phyloP scores from a whole-genome alignment of 352 stramenopile species.

The Albugo candida region DNA sequence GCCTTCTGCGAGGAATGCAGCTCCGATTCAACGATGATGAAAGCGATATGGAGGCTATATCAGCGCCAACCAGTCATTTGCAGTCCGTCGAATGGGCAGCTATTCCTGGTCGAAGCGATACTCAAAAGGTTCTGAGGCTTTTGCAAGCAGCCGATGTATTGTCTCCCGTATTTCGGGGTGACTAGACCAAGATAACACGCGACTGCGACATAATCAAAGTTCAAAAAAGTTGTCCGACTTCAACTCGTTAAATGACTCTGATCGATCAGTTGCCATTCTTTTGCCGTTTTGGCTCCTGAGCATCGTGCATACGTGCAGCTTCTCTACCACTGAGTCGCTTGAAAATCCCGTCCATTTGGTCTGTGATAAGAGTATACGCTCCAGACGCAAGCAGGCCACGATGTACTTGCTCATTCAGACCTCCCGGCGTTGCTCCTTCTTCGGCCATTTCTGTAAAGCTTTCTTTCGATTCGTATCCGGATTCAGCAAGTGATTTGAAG shows the following conservation, averaged over 20 bases:
- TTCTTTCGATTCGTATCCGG: slow-evolving; percentile 45
- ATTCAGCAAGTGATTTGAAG: slow-evolving; percentile 61
- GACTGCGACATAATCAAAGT: no score
- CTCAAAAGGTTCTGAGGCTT: slow-evolving; percentile 50
- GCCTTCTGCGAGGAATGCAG: slow-evolving; percentile 46
- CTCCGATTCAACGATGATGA: slow-evolving; percentile 6
- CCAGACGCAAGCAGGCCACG: slow-evolving; percentile 36
- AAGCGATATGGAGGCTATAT: slow-evolving; percentile 12
- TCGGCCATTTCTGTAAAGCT: slow-evolving; percentile 70
- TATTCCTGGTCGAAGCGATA: slow-evolving; percentile 59
- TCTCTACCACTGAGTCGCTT: slow-evolving; percentile 54
- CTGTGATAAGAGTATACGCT: slow-evolving; percentile 58
- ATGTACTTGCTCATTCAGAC: slow-evolving; percentile 75
- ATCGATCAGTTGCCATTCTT: no score
- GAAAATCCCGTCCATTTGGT: slow-evolving; percentile 68
- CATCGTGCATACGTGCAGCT: slow-evolving; percentile 19
- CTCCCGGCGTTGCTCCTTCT: slow-evolving; percentile 55
- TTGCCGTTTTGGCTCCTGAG: no score
- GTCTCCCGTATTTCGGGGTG: no score
- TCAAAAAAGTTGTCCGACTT: no score
- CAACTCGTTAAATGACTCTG: no score
- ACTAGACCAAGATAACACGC: no score
- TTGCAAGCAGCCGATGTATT: slow-evolving; percentile 12
- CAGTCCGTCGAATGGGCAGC: slow-evolving; percentile 53
- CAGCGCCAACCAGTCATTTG: slow-evolving; percentile 20